A percentile compares a stretch with the other conserved stretches of the same genome.
These are phyloP conservation scores for Cercospora janseana DNA, from an alignment of 2,329 filamentous ascomycete genomes.

Conservation along the genomic window DNA sequence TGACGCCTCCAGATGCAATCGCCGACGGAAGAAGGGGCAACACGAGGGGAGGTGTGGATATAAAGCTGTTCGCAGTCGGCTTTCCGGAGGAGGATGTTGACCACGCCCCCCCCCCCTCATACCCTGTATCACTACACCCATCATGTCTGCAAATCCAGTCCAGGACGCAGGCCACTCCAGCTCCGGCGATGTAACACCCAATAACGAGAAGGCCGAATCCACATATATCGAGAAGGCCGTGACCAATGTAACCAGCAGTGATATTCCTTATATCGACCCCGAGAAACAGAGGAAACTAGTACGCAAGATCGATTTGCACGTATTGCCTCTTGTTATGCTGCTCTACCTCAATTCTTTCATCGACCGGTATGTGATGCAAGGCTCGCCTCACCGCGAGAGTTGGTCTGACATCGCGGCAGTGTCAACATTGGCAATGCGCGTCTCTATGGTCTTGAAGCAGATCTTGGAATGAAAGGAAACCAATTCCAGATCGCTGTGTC, in stretches of 20 bases:
- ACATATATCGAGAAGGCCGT: slow-evolving; percentile 8
- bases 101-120: not conserved
- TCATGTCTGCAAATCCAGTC: slow-evolving; percentile 1
- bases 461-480: slow-evolving; percentile 17
- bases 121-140: not conserved
- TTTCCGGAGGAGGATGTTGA: not conserved
- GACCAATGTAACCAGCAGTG: not conserved
- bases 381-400: not conserved
- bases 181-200: slow-evolving; percentile 12
- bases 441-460: slow-evolving; percentile 17
- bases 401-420: slow-evolving; percentile 3
- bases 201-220: slow-evolving; percentile 1
- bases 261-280: slow-evolving; percentile 33
- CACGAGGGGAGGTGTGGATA: not conserved
- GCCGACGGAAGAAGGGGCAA: not conserved
- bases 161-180: not conserved
- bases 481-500: slow-evolving; percentile 24
- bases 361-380: slow-evolving; percentile 44
- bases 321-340: slow-evolving; percentile 67
- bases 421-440: slow-evolving; percentile 20
- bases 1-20: not conserved
- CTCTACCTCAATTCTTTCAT: slow-evolving; percentile 77
- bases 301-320: slow-evolving; percentile 66
- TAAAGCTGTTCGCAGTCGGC: not conserved
- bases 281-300: slow-evolving; percentile 56